Base-by-base conservation (phyloP, 2,329 filamentous ascomycete genomes). In the Penicillium thymicola region DNA sequence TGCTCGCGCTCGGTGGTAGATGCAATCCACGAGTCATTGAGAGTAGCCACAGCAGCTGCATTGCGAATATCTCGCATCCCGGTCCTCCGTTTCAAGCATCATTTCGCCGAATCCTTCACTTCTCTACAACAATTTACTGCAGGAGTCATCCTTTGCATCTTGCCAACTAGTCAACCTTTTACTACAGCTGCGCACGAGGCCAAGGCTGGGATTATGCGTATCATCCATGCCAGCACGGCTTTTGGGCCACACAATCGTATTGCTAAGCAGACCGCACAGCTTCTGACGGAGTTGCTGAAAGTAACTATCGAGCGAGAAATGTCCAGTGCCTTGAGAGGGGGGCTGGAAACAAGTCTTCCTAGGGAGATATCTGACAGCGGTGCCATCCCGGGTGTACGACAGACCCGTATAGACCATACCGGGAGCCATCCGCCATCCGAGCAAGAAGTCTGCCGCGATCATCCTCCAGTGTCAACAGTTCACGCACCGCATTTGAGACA, bases 21-120 rank as follows among this genome's bases (percentile, higher is more conserved):
- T n/a, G 52, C 50, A 40, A 58, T 55, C 16, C 58, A 48, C 16
- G 41, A 46, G 27, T 61, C 59, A 10, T 48, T 61, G 11, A 48
- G 46, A 18, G 51, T 58, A 16, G 60, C 65, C 11, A 68, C 68
- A 10, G 60, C 60, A 32, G 67, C 69, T 14, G 69, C 69, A 10
- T 58, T 72, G 16, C 65, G 67, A 13, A 70, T 70, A 48, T 71
- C 69, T 16, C 61, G 61, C 13, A 58, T 65, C 5, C 66, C 67
- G 0, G 63, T 70, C 11, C 57, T 58, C 44, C 55, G 61, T 25
- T 69, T 71, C 48, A 59, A 66, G 45, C 56, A 63, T 21, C 64
- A 71, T 30, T 66, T 71, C 28, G 61, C 58, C 8, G 60, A 55
- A 43, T 65, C 64, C 8, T 65, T 67, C 30, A 56, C 52, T 28